Percentiles rank a stretch among this genome's conserved stretches.
phyloP scores from a whole-genome alignment of 495 filamentous ascomycete genomes.

The Margaritispora aquatica region DNA sequence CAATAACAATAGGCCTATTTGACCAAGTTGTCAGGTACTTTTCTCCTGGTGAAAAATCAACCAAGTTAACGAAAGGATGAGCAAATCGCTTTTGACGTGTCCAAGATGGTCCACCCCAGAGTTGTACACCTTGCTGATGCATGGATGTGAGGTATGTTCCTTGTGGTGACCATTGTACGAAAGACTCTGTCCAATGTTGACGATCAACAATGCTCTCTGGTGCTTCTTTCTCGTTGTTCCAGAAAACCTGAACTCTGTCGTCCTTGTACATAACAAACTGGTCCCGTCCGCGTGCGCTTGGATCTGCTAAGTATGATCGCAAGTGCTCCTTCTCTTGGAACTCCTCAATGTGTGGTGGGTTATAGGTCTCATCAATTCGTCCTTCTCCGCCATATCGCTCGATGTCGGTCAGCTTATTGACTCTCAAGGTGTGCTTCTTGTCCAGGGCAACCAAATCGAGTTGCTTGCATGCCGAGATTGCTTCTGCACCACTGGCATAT shows the following conservation, averaged over 20 bases:
- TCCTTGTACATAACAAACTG: conserved; percentile 89
- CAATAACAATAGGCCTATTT: conserved; percentile 80
- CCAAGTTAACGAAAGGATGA: conserved; percentile 89
- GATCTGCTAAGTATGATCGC: conserved; percentile 84
- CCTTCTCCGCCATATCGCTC: conserved; percentile 94
- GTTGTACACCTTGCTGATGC: conserved; percentile 89
- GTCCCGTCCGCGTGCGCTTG: conserved; percentile 79
- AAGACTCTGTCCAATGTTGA: conserved; percentile 91
- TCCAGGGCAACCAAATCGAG: conserved; percentile 81
- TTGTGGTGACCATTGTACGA: conserved; percentile 94
- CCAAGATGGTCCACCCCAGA: conserved; percentile 92
- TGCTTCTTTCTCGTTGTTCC: conserved; percentile 91
- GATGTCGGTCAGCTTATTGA: conserved; percentile 98
- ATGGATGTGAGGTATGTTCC: conserved; percentile 93
- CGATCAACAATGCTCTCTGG: conserved; percentile 88
- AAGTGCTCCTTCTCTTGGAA: conserved; percentile 93
- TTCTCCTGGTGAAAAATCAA: conserved; percentile 92
- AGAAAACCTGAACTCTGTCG: conserved; percentile 89
- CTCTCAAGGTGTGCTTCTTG: conserved; percentile 87
- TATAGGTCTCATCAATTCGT: conserved; percentile 83
- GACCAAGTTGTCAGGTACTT: conserved; percentile 97
- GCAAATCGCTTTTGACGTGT: conserved; percentile 84
- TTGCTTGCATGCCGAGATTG: conserved; percentile 76
- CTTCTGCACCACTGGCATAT: conserved; percentile 88
- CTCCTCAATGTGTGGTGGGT: conserved; percentile 64